phyloP scores from a whole-genome alignment of 352 stramenopile genomes.

The Lagenidium sp. region DNA sequence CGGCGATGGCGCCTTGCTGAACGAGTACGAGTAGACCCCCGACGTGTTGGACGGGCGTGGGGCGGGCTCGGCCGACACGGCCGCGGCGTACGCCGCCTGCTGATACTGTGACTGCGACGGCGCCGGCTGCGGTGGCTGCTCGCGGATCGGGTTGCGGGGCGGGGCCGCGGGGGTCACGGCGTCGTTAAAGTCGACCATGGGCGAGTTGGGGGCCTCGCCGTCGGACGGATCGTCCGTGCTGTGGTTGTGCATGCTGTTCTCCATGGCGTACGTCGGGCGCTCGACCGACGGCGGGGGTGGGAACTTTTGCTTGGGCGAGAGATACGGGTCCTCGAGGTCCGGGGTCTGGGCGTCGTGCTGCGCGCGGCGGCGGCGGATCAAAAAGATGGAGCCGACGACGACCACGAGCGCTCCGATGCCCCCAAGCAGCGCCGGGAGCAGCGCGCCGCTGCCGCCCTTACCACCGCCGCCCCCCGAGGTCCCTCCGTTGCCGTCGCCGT shows the following conservation, averaged over 20 bases:
- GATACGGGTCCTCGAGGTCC: constrained; percentile 46
- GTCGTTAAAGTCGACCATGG: constrained; percentile 8
- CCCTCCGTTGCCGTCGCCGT: constrained; percentile 7
- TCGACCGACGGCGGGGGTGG: constrained; percentile 10
- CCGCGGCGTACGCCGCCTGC: not conserved
- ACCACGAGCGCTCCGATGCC: constrained; percentile 38
- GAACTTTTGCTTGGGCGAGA: constrained; percentile 42
- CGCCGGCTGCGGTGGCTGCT: constrained; percentile 1
- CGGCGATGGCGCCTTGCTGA: constrained; percentile 11
- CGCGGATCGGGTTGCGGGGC: not conserved
- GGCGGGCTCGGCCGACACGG: constrained; percentile 5
- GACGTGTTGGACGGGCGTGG: not conserved
- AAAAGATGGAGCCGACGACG: constrained; percentile 59
- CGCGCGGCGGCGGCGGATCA: constrained; percentile 46
- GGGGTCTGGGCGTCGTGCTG: constrained; percentile 19
- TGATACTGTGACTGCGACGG: not conserved
- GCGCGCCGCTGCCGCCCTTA: constrained; percentile 17
- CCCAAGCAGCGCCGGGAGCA: constrained; percentile 26
- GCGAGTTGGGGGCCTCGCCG: constrained; percentile 8
- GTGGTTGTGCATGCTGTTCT: constrained; percentile 19
- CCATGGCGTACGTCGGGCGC: constrained; percentile 23
- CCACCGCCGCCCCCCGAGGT: constrained; percentile 1
- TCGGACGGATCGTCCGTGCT: constrained; percentile 17
- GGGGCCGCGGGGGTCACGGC: constrained; percentile 5
- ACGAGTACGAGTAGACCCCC: constrained; percentile 7